These are phyloP conservation scores for Hypoxylon subgilvum DNA, from an alignment of 495 filamentous ascomycete species.

Conservation along the genomic window DNA sequence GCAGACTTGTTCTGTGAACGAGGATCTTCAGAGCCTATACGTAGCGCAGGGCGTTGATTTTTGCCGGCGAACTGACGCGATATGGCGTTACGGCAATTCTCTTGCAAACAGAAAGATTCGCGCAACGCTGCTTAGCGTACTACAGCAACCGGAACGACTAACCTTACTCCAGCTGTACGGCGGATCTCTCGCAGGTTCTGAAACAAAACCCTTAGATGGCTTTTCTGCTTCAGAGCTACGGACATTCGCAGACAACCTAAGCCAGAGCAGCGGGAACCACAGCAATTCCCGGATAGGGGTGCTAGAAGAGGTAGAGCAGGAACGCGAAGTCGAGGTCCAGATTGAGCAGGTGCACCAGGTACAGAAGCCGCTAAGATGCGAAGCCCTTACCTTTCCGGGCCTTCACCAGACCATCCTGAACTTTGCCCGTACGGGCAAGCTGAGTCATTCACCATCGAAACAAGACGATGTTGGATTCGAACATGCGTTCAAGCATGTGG, in stretches of 20 bases:
- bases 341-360: constrained; percentile 59
- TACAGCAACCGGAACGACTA: constrained; percentile 46
- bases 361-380: constrained; percentile 42
- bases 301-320: constrained; percentile 61
- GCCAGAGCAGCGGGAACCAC: background rate
- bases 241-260: constrained; percentile 18
- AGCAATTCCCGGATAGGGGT: constrained; percentile 4
- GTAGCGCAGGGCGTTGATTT: constrained; percentile 64
- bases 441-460: background rate
- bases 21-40: constrained; percentile 62
- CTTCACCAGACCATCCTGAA: constrained; percentile 33
- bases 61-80: constrained; percentile 50
- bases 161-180: constrained; percentile 48
- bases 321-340: constrained; percentile 56
- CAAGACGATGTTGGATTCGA: constrained; percentile 16
- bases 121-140: constrained; percentile 23
- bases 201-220: background rate
- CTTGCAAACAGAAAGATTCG: constrained; percentile 18
- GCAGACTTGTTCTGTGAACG: constrained; percentile 62
- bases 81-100: constrained; percentile 30
- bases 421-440: constrained; percentile 36
- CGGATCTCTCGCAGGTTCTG: background rate
- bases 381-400: constrained; percentile 41
- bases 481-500: constrained; percentile 40
- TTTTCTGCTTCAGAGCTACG: constrained; percentile 14